These are phyloP conservation scores for Annulohypoxylon moriforme DNA, from an alignment of 495 filamentous ascomycete genomes.

Conservation along the genomic window DNA sequence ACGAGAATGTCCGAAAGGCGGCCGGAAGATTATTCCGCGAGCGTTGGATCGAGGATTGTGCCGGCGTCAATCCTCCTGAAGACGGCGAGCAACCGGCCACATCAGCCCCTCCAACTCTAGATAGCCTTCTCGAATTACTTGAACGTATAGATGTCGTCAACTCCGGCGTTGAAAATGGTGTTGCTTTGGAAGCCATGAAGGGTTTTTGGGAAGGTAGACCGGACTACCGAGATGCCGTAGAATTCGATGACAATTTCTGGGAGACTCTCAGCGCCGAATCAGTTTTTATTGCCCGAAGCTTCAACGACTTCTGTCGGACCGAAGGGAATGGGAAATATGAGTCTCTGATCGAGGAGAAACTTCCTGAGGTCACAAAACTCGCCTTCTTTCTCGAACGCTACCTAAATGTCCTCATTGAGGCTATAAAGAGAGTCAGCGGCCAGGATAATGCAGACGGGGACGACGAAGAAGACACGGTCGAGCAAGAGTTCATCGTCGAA, in stretches of 20 bases:
- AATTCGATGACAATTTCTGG: conserved; percentile 89
- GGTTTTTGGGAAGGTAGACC: conserved; percentile 95
- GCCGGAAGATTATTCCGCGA: conserved; percentile 90
- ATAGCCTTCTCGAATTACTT: conserved; percentile 86
- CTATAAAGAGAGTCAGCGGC: conserved; percentile 66
- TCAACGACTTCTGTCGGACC: conserved; percentile 88
- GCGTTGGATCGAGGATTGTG: conserved; percentile 95
- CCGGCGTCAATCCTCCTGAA: conserved; percentile 66
- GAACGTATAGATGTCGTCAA: conserved; percentile 94
- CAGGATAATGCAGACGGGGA: conserved; percentile 66
- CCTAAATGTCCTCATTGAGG: conserved; percentile 77
- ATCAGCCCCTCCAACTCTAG: conserved; percentile 71
- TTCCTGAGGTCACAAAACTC: conserved; percentile 92
- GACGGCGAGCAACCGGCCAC: conserved; percentile 60
- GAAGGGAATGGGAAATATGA: conserved; percentile 78
- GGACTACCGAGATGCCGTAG: conserved; percentile 85
- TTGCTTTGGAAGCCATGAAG: conserved; percentile 90
- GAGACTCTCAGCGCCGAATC: conserved; percentile 85
- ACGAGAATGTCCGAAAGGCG: conserved; percentile 93
- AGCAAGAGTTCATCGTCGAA: conserved; percentile 94
- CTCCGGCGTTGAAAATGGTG: conserved; percentile 87
- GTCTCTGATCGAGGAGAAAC: conserved; percentile 83
- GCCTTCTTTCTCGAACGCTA: conserved; percentile 85
- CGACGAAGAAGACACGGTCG: conserved; percentile 81
- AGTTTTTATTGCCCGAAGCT: conserved; percentile 86